A percentile compares a stretch with the other conserved stretches of the same genome.
Evolutionary conservation across 1,284 basidiomycete genomes (phyloP).

Genomic region (Cryptococcus sp.): DNA sequence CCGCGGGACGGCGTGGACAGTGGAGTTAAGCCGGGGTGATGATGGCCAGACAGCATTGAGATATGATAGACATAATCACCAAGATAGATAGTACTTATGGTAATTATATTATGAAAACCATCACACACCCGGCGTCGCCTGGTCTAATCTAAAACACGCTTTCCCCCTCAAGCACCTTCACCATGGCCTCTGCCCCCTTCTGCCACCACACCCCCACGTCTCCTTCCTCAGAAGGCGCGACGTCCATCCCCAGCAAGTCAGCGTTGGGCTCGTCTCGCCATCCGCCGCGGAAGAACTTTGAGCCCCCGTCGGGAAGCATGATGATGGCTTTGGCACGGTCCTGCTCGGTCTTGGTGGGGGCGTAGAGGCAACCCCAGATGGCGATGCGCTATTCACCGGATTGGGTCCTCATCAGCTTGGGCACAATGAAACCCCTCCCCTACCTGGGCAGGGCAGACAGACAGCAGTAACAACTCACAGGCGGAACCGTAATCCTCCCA

Average conservation of each 20-base stretch:
- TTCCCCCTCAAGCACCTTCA: slow-evolving; percentile 28
- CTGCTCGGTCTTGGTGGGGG: slow-evolving; percentile 6
- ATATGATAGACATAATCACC: neutral
- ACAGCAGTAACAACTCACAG: slow-evolving; percentile 44
- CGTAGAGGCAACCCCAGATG: slow-evolving; percentile 12
- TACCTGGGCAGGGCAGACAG: too few species aligned
- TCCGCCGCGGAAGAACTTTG: slow-evolving; percentile 35
- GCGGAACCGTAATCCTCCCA: slow-evolving; percentile 71
- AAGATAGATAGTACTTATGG: neutral
- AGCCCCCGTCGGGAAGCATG: slow-evolving; percentile 41
- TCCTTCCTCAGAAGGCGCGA: slow-evolving; percentile 20
- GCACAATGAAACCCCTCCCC: too few species aligned
- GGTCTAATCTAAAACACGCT: slow-evolving; percentile 14
- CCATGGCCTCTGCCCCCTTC: slow-evolving; percentile 29
- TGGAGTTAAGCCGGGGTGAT: too few species aligned
- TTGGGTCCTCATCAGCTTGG: neutral
- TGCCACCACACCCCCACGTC: slow-evolving; percentile 30
- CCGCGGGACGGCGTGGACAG: too few species aligned
- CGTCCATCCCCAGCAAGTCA: slow-evolving; percentile 28
- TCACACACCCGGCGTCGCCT: neutral
- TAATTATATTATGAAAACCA: neutral
- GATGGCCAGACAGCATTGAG: neutral
- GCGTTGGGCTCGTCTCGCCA: slow-evolving; percentile 44
- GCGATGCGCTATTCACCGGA: slow-evolving; percentile 9
- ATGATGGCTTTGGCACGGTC: slow-evolving; percentile 17